These are phyloP conservation scores for Meyerozyma athensensis DNA, from an alignment of 1,139 yeast genomes.

Conservation along the genomic window DNA sequence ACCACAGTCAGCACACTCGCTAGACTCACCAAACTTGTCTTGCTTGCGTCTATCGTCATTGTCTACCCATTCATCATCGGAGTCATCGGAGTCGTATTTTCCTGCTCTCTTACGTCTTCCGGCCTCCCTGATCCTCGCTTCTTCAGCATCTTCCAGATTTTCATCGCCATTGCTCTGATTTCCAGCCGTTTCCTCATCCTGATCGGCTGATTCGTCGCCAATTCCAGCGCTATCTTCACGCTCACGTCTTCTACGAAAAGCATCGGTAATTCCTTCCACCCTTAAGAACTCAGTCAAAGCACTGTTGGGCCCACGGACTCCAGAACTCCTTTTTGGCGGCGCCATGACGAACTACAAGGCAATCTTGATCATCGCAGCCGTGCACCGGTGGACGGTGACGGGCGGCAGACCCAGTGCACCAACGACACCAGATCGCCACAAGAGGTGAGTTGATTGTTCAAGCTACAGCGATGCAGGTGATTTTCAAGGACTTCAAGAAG, in stretches of 20 bases:
- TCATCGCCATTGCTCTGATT: background rate
- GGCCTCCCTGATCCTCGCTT: slow-evolving; percentile 5
- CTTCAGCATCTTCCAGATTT: slow-evolving; percentile 5
- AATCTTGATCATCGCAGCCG: background rate
- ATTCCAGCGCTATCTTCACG: slow-evolving; percentile 13
- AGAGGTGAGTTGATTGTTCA: background rate
- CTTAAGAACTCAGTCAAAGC: slow-evolving; percentile 73
- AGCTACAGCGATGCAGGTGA: slow-evolving; percentile 59
- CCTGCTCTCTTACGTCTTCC: slow-evolving; percentile 8
- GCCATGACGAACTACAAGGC: background rate
- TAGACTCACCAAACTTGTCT: slow-evolving; percentile 43
- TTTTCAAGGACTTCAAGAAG: slow-evolving; percentile 89
- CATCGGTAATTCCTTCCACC: slow-evolving; percentile 83
- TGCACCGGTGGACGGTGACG: background rate
- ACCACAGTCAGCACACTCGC: slow-evolving; percentile 57
- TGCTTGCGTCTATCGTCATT: slow-evolving; percentile 16
- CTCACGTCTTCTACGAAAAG: slow-evolving; percentile 60
- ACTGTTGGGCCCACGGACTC: slow-evolving; percentile 72
- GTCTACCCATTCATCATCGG: slow-evolving; percentile 26
- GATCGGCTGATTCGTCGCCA: slow-evolving; percentile 9
- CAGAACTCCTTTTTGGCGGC: slow-evolving; percentile 20
- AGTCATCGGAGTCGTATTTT: slow-evolving; percentile 15
- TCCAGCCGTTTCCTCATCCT: slow-evolving; percentile 2
- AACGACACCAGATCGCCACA: slow-evolving; percentile 8
- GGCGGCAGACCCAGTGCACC: slow-evolving; percentile 4